Conservation (phyloP, 2,329 filamentous ascomycete species). For the Arthrobotrys sinensis region DNA sequence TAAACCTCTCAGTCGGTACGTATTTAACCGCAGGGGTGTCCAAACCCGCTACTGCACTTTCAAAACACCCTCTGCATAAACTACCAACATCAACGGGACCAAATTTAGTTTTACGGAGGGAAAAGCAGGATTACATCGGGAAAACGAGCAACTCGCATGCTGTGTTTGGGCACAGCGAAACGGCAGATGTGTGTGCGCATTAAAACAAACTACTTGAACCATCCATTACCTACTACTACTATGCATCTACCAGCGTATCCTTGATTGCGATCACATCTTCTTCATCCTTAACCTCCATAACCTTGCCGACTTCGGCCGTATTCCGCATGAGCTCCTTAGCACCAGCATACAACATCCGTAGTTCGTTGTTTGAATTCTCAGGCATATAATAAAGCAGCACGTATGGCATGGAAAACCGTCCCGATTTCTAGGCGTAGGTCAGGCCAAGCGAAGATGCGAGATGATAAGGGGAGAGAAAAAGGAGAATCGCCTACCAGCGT, state of each 20-base stretch:
- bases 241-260: conserved; percentile 31
- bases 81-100: neutral
- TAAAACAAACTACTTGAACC: neutral
- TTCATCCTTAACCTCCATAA: conserved; percentile 85
- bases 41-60: neutral
- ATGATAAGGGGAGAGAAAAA: neutral
- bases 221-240: conserved; percentile 2
- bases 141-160: conserved; percentile 8
- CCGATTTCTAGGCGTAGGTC: conserved; percentile 70
- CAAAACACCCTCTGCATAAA: conserved; percentile 17
- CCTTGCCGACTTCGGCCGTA: conserved; percentile 87
- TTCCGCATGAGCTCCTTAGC: conserved; percentile 97
- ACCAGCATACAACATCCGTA: conserved; percentile 93
- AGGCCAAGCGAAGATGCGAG: conserved; percentile 18
- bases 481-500: conserved; percentile 72
- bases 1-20: neutral
- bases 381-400: conserved; percentile 96
- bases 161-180: neutral
- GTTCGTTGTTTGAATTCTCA: conserved; percentile 86
- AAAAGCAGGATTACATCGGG: neutral
- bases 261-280: conserved; percentile 85
- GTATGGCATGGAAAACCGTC: conserved; percentile 89
- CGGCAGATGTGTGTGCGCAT: neutral
- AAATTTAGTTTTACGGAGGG: neutral
- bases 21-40: conserved; percentile 24